Conservation (phyloP, 2,329 filamentous ascomycete species). For the Thelonectria blattea region DNA sequence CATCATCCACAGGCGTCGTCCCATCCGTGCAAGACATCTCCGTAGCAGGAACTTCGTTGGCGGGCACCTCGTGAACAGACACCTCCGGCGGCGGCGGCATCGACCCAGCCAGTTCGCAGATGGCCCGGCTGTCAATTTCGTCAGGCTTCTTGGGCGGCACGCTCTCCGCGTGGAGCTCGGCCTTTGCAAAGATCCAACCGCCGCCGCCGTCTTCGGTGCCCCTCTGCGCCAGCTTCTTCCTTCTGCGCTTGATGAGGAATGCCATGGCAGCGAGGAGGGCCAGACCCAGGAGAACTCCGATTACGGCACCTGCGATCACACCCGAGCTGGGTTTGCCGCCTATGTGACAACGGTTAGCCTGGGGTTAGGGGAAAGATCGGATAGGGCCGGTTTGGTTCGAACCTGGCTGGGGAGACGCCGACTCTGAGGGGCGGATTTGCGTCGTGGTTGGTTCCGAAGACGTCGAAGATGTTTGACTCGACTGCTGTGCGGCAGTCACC, state of each 20-base stretch:
- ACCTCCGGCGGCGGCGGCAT: background rate
- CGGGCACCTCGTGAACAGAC: background rate
- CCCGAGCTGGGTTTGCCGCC: background rate
- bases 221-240: background rate
- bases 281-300: background rate
- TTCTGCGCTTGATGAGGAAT: background rate
- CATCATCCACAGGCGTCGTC: background rate
- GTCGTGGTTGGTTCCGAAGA: too few species aligned
- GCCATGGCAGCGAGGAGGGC: background rate
- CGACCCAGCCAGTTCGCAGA: background rate
- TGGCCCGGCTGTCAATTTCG: background rate
- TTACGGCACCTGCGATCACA: background rate
- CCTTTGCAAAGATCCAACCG: background rate
- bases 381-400: background rate
- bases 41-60: background rate
- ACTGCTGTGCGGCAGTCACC: too few species aligned
- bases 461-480: too few species aligned
- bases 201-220: background rate
- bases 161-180: background rate
- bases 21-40: background rate
- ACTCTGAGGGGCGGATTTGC: background rate
- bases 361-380: background rate
- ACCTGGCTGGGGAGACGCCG: background rate
- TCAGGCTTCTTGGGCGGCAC: background rate
- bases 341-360: background rate